Evolutionary conservation across 2,329 filamentous ascomycete genomes (phyloP), one percentile per base, ranked within the genome.

Genomic region (Cercospora brassicicola): DNA sequence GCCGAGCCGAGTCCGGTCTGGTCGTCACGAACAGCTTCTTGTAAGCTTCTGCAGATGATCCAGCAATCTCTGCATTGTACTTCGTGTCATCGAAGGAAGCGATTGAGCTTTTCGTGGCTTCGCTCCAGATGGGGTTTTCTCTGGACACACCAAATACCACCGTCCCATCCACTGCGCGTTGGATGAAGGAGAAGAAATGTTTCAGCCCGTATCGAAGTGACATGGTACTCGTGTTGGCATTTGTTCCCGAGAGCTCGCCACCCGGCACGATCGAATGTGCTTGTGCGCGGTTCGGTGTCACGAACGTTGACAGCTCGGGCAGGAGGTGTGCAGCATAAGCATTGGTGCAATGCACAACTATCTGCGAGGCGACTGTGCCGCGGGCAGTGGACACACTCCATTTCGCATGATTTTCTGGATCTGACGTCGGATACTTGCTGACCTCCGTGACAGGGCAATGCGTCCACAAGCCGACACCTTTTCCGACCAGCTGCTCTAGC

Each of bases 181-280:
- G 83, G 15, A 83, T 83, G n/a, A 85, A 73, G 0, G 82, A 84
- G 73, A 84, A 85, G 76, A 84, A 85, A 69, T 84, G 82, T 30
- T 80, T 76, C 1, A 84, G 76, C 51, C 79, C 79, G 64, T 84
- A 82, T 8, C 83, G 78, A 11, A 85, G 71, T 1, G 82, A 84
- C 71, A 83, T 81, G 0, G 83, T 85, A 60, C 73, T 80, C 11
- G 69, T 71, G 4, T 83, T 73, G 2, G 74, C 70, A 59, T 78
- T 77, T 1, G 71, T 65, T 0, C 78, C 81, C 8, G 77, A 76
- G 7, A 84, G 78, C 6, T 77, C 73, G 0, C 76, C 65, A 2
- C 77, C 77, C 0, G 83, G 81, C n/a, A 84, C 73, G 28, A 84
- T 72, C 0, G 82, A 76, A 60, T 83, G 82, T 7, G 82, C 82